Evolutionary conservation across 2,329 filamentous ascomycete genomes (phyloP), one percentile per base, ranked within the genome.

Genomic region (Colletotrichum orbiculare): DNA sequence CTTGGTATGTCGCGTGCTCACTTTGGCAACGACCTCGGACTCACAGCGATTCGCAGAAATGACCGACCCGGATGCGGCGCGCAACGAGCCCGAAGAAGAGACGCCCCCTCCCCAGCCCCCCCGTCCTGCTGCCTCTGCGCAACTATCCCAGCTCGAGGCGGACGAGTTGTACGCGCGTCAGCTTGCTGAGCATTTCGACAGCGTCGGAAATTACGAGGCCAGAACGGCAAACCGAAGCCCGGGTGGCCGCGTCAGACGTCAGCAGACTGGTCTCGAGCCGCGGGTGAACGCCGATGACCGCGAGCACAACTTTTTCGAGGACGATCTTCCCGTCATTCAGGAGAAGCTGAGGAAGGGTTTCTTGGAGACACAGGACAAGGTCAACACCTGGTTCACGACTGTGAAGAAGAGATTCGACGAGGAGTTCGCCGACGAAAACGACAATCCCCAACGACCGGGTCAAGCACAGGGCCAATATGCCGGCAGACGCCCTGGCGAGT

Each of bases 321-420:
- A 99, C 72, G 96, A 99, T 71, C 86, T 99, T 12, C 95, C 96
- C 1, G 89, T 95, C 54, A 97, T 99, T 74, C 90, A 90, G 70
- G 93, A 97, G 75, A 97, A 96, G 73, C 87, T 99, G 71, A 91
- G 91, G 75, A 96, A 98, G 80, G 96, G 96, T 4, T 99, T 99
- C 79, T 74, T 94, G 60, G 94, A 99, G 74, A 98, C 96, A 2
- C 96, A 98, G 80, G 89, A 87, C 60, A 96, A 92, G 74, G 92
- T 99, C 72, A 98, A 97, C 80, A 87, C 88, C 54, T 98, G 95
- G 94, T 93, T 99, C 72, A 91, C 87, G 54, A 94, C 89, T 68
- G 83, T 99, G 75, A 96, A 93, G 81, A 98, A 98, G 86, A 93
- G 90, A 77, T 87, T 99, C 39, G 94, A 98, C 73, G 95, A 96